Conservation (phyloP, 441 rosid genomes). For the Adansonia gregorii region DNA sequence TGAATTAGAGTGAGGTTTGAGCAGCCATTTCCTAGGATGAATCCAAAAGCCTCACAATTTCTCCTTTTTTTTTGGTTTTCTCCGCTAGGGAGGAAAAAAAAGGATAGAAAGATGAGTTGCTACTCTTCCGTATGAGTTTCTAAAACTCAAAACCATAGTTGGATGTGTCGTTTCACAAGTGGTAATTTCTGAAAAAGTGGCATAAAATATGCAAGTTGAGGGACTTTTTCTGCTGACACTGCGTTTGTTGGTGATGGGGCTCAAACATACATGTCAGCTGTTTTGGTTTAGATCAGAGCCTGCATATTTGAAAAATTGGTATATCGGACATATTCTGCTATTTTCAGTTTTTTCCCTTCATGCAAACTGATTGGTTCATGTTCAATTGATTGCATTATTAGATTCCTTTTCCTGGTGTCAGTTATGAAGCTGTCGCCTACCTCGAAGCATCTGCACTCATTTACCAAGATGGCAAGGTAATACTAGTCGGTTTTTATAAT, state of each 20-base stretch:
- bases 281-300: not conserved
- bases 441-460: constrained; percentile 96
- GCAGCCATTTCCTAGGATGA: constrained; percentile 8
- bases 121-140: constrained; percentile 7
- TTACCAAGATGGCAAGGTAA: constrained; percentile 96
- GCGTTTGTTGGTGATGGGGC: not conserved
- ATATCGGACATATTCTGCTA: not conserved
- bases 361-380: not conserved
- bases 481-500: not conserved
- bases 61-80: too few relatives aligned
- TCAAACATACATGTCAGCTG: not conserved
- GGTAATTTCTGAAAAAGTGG: not conserved
- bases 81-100: not conserved
- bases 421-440: constrained; percentile 97
- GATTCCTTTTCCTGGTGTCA: constrained; percentile 37
- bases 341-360: not conserved
- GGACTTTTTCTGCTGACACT: not conserved
- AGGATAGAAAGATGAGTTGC: not conserved
- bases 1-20: constrained; percentile 17
- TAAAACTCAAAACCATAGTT: not conserved
- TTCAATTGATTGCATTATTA: not conserved
- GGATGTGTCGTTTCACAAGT: not conserved
- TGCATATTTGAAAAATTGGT: constrained; percentile 17
- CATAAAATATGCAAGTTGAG: constrained; percentile 8
- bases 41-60: constrained; percentile 5